phyloP scores from a whole-genome alignment of 768 basidiomycete genomes.

The Lentinus tigrinus region DNA sequence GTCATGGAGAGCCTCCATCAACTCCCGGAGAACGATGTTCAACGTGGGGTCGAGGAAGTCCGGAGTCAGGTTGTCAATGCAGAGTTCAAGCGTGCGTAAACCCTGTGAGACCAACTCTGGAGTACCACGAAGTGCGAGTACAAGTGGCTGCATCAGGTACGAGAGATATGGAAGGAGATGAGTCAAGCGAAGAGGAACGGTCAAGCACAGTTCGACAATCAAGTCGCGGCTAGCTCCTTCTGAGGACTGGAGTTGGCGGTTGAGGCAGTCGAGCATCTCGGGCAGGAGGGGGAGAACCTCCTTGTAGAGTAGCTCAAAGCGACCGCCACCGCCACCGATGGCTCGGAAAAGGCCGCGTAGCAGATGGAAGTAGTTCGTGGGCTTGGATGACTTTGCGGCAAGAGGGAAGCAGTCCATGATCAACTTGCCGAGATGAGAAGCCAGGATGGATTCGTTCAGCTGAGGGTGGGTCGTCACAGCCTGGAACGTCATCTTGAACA shows the following conservation, averaged over 20 bases:
- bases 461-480: slow-evolving; percentile 74
- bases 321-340: slow-evolving; percentile 87
- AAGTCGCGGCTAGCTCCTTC: slow-evolving; percentile 84
- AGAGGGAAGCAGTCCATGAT: slow-evolving; percentile 96
- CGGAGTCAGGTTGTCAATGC: slow-evolving; percentile 96
- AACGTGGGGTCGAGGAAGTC: slow-evolving; percentile 98
- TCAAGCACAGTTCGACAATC: slow-evolving; percentile 95
- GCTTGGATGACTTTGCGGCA: slow-evolving; percentile 87
- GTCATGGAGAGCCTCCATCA: slow-evolving; percentile 92
- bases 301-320: slow-evolving; percentile 93
- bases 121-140: slow-evolving; percentile 82
- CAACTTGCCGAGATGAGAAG: slow-evolving; percentile 86
- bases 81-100: slow-evolving; percentile 93
- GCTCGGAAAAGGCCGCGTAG: slow-evolving; percentile 90
- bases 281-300: slow-evolving; percentile 95
- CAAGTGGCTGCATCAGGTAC: slow-evolving; percentile 95
- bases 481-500: slow-evolving; percentile 94
- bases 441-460: slow-evolving; percentile 89
- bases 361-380: slow-evolving; percentile 90
- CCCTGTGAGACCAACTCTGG: slow-evolving; percentile 94
- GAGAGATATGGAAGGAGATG: slow-evolving; percentile 93
- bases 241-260: slow-evolving; percentile 83
- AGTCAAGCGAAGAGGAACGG: slow-evolving; percentile 92
- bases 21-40: slow-evolving; percentile 85
- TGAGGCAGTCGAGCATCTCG: slow-evolving; percentile 94